Conservation (phyloP, 192 early-diverging fungal genomes). For the Backusella australiensis region DNA sequence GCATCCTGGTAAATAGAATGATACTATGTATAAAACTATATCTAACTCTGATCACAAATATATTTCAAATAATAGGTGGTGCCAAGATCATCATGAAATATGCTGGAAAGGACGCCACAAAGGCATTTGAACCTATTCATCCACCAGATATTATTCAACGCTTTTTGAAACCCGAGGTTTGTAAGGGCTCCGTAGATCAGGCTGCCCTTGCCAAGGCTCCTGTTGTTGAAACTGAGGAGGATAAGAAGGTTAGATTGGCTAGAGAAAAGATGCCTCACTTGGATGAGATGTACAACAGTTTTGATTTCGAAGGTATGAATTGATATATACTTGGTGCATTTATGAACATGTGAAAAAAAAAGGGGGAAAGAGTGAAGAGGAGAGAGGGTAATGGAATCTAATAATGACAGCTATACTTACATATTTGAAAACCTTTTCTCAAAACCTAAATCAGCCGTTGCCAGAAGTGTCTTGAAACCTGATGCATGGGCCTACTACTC, state of each 20-base stretch:
- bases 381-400: not conserved
- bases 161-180: conserved; percentile 48
- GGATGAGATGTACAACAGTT: conserved; percentile 60
- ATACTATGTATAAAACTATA: not conserved
- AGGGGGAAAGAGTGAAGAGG: too few species aligned
- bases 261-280: conserved; percentile 50
- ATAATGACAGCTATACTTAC: not conserved
- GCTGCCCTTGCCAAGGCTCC: conserved; percentile 16
- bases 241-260: conserved; percentile 28
- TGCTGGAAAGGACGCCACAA: conserved; percentile 71
- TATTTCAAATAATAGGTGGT: conserved; percentile 24
- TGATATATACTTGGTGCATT: not conserved
- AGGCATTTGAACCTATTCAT: conserved; percentile 63
- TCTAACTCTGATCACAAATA: not conserved
- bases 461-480: conserved; percentile 48
- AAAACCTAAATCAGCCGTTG: conserved; percentile 40
- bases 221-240: conserved; percentile 37
- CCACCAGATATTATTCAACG: conserved; percentile 60
- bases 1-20: conserved; percentile 44
- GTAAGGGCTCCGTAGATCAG: conserved; percentile 54
- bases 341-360: not conserved
- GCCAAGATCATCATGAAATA: conserved; percentile 56
- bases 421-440: too few species aligned
- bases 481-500: conserved; percentile 86
- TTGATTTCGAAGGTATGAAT: conserved; percentile 63